Evolutionary conservation across 2,329 filamentous ascomycete genomes (phyloP).

Genomic region (Cytospora leucostoma): DNA sequence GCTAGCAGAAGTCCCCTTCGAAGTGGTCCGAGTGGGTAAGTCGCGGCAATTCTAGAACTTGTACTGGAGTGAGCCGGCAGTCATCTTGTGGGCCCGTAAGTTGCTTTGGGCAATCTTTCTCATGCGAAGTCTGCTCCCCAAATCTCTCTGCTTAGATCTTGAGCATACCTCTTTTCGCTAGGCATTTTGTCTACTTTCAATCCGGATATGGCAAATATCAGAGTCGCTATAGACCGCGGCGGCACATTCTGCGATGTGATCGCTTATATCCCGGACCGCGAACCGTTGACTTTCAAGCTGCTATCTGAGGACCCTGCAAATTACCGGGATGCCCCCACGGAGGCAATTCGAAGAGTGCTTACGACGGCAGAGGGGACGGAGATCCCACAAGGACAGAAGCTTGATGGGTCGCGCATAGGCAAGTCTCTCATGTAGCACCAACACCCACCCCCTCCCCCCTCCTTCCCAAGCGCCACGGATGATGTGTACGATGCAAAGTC

Average conservation of each 20-base stretch:
- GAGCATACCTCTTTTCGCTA: background rate
- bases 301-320: constrained; percentile 72
- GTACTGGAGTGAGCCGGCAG: background rate
- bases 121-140: background rate
- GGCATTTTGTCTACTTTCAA: background rate
- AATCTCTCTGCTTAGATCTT: background rate
- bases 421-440: background rate
- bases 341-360: constrained; percentile 69
- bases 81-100: background rate
- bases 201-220: constrained; percentile 29
- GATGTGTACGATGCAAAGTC: too few species aligned
- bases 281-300: constrained; percentile 72
- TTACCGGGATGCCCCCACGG: constrained; percentile 70
- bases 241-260: constrained; percentile 77
- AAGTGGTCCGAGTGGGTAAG: background rate
- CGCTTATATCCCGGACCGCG: constrained; percentile 63
- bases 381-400: constrained; percentile 47
- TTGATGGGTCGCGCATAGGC: constrained; percentile 39
- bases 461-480: background rate
- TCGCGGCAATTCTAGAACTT: background rate
- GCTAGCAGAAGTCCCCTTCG: background rate
- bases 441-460: background rate
- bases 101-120: background rate
- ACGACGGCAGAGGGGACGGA: constrained; percentile 60
- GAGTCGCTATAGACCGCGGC: constrained; percentile 55